These are phyloP conservation scores for Eucalyptus pauciflora DNA, from an alignment of 345 rosid genomes.

Conservation along the genomic window DNA sequence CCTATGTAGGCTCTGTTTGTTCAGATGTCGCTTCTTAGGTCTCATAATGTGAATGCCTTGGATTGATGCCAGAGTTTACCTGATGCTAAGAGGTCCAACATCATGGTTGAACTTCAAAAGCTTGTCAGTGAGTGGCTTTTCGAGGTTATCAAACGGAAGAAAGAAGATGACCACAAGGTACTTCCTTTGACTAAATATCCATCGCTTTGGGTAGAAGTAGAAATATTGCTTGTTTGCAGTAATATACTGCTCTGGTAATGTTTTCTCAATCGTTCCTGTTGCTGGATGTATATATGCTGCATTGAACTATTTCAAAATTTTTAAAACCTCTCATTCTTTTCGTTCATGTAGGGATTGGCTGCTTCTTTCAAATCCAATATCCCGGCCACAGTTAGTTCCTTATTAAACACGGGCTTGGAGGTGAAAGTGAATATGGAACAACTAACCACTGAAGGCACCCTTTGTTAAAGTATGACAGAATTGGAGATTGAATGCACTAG, in stretches of 20 bases:
- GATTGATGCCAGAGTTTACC: conserved; percentile 32
- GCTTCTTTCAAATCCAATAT: conserved; percentile 35
- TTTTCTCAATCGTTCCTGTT: not conserved
- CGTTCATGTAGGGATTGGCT: conserved; percentile 32
- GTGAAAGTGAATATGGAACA: conserved; percentile 36
- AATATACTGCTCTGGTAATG: too few species aligned
- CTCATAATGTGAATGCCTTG: not conserved
- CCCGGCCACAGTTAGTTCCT: conserved; percentile 25
- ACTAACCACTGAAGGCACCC: not conserved
- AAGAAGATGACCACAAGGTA: conserved; percentile 52
- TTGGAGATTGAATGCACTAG: not conserved
- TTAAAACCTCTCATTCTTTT: not conserved
- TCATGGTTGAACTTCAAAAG: conserved; percentile 45
- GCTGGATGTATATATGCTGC: not conserved
- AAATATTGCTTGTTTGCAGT: not conserved
- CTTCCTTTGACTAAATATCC: not conserved
- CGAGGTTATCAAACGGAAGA: conserved; percentile 36
- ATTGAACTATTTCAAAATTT: not conserved
- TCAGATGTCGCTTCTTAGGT: not conserved
- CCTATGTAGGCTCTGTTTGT: not conserved
- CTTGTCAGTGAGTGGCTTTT: conserved; percentile 58
- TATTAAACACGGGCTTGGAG: conserved; percentile 27
- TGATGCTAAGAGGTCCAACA: conserved; percentile 25
- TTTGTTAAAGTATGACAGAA: not conserved
- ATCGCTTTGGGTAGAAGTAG: not conserved